Percentiles rank a stretch among this genome's conserved stretches.
Evolutionary conservation across 148 eudicot species (phyloP).

Genomic region (Vaccinium darrowii): DNA sequence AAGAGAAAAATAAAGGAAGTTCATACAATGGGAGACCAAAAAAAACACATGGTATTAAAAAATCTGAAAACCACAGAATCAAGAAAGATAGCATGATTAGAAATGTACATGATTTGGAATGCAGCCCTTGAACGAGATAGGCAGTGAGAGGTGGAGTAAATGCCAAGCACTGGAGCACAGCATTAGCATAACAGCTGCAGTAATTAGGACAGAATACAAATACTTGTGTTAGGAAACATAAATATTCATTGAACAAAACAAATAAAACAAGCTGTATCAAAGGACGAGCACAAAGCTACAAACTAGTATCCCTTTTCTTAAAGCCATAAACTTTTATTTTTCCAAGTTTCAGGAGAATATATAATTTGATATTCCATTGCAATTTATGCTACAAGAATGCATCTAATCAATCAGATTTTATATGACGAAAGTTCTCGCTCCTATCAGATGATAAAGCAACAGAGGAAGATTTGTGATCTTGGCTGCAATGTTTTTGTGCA

Average conservation of each 20-base stretch:
- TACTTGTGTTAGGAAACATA: conserved; percentile 7
- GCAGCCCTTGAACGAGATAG: conserved; percentile 80
- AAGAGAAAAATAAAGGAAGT: conserved; percentile 16
- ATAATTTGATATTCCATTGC: neutral
- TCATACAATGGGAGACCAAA: neutral
- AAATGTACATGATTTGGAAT: conserved; percentile 74
- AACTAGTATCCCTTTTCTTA: neutral
- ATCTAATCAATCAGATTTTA: neutral
- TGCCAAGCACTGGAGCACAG: conserved; percentile 84
- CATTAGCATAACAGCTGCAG: conserved; percentile 88
- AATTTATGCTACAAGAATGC: neutral
- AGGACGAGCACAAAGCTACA: neutral
- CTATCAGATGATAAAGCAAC: neutral
- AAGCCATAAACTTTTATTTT: neutral
- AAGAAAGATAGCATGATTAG: conserved; percentile 10
- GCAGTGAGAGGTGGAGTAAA: conserved; percentile 87
- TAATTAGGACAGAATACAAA: conserved; percentile 5
- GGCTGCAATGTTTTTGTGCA: neutral
- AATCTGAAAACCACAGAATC: neutral
- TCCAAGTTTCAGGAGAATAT: neutral
- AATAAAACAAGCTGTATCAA: neutral
- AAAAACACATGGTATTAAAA: neutral
- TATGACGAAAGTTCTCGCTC: neutral
- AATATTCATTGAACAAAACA: neutral
- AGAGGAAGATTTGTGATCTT: neutral